Percentiles rank a stretch among this genome's conserved stretches.
Conservation (phyloP, 139 green algal genomes). For the Chlamydomonas sp. region DNA sequence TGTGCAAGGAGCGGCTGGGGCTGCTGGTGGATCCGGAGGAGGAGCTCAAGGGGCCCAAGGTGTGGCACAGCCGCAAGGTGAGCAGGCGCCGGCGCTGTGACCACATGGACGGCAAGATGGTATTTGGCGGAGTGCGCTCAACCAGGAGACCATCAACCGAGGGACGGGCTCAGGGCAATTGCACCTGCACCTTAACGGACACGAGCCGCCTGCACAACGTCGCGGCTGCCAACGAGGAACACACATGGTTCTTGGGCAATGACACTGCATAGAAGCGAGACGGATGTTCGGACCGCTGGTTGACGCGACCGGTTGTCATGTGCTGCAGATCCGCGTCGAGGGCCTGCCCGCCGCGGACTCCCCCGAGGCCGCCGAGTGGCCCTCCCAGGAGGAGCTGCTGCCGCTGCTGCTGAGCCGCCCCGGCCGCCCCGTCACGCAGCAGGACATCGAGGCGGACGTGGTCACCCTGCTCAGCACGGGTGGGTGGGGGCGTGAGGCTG, state of each 20-base stretch:
- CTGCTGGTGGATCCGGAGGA: constrained; percentile 71
- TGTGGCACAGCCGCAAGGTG: constrained; percentile 71
- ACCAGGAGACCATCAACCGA: too few relatives aligned
- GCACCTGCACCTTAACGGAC: too few relatives aligned
- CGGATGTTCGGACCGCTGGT: too few relatives aligned
- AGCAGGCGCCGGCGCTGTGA: not conserved
- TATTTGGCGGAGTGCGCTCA: too few relatives aligned
- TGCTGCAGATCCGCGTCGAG: constrained; percentile 43
- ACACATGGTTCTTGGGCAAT: too few relatives aligned
- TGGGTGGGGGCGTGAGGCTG: constrained; percentile 8
- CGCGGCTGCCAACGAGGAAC: too few relatives aligned
- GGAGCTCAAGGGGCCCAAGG: constrained; percentile 35
- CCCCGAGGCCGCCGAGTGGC: constrained; percentile 52
- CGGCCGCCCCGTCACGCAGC: constrained; percentile 51
- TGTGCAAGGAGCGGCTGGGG: constrained; percentile 83
- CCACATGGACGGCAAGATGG: not conserved
- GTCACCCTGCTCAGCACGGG: constrained; percentile 70
- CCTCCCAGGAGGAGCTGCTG: constrained; percentile 58
- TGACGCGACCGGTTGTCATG: too few relatives aligned
- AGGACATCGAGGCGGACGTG: constrained; percentile 78
- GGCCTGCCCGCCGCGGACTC: constrained; percentile 46
- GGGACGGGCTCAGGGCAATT: too few relatives aligned
- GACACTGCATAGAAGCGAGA: too few relatives aligned
- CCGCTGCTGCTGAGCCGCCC: constrained; percentile 48
- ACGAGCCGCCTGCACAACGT: too few relatives aligned